Evolutionary conservation across 2,329 filamentous ascomycete species (phyloP).

Genomic region (Arthroderma sp.): DNA sequence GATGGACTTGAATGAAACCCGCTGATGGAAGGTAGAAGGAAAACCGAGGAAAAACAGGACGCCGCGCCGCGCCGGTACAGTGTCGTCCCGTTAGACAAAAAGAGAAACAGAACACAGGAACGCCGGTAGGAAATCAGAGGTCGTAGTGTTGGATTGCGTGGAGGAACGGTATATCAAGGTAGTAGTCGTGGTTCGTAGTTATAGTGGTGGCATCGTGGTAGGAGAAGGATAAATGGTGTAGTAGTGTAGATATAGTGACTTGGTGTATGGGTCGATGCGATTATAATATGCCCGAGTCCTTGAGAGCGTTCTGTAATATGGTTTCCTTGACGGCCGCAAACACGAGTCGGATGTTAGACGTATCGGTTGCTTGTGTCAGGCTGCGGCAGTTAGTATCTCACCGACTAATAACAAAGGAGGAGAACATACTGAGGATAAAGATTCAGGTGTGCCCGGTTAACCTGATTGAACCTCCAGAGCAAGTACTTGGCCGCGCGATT

Average conservation of each 20-base stretch:
- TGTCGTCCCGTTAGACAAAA: not conserved
- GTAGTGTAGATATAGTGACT: too few species aligned
- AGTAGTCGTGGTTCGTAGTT: not conserved
- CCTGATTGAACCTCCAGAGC: constrained; percentile 96
- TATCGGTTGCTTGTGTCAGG: constrained; percentile 96
- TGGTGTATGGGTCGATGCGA: not conserved
- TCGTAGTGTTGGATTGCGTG: not conserved
- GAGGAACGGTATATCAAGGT: not conserved
- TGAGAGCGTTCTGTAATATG: constrained; percentile 93
- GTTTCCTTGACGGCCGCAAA: constrained; percentile 99
- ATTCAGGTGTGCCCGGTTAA: constrained; percentile 90
- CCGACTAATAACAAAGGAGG: not conserved
- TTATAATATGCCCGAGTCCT: constrained; percentile 92
- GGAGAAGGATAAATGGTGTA: not conserved
- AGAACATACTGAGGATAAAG: constrained; percentile 84
- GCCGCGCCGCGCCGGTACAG: not conserved
- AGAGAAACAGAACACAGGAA: not conserved
- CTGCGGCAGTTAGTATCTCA: constrained; percentile 36
- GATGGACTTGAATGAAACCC: not conserved
- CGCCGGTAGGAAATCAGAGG: not conserved
- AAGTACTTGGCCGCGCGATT: constrained; percentile 97
- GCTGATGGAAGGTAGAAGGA: not conserved
- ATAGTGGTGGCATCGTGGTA: not conserved
- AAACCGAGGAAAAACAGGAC: not conserved
- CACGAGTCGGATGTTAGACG: constrained; percentile 92